phyloP scores from a whole-genome alignment of 108 stramenopile species.

The Fistulifera pelliculosa region DNA sequence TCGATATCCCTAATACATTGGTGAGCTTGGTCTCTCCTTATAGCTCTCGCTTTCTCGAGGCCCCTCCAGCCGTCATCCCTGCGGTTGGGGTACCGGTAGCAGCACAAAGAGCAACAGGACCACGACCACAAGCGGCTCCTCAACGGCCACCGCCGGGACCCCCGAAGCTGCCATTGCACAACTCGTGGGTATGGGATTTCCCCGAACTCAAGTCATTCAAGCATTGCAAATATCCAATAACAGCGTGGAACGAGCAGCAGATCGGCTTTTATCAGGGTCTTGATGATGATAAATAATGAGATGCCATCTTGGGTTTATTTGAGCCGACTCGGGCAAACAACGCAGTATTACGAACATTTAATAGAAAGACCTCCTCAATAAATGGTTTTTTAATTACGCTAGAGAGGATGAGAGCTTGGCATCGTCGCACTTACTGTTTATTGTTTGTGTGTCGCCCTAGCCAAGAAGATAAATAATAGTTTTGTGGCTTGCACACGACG shows the following conservation, averaged over 20 bases:
- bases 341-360: too few species aligned
- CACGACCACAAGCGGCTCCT: constrained; percentile 18
- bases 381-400: too few species aligned
- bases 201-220: constrained; percentile 54
- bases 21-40: background rate
- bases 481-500: too few species aligned
- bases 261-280: constrained; percentile 34
- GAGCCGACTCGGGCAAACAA: too few species aligned
- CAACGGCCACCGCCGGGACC: constrained; percentile 51
- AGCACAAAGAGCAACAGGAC: background rate
- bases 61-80: constrained; percentile 4
- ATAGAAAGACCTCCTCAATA: too few species aligned
- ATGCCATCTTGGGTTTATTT: background rate
- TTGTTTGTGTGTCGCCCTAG: too few species aligned
- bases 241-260: constrained; percentile 84
- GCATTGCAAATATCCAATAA: constrained; percentile 62
- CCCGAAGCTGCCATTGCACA: constrained; percentile 42
- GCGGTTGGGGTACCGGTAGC: background rate
- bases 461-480: too few species aligned
- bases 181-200: constrained; percentile 79
- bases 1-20: constrained; percentile 4
- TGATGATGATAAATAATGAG: background rate
- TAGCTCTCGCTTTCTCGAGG: background rate
- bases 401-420: too few species aligned
- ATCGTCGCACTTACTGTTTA: too few species aligned